Evolutionary conservation across 768 basidiomycete species (phyloP).

Genomic region (Candolleomyces aberdarensis): DNA sequence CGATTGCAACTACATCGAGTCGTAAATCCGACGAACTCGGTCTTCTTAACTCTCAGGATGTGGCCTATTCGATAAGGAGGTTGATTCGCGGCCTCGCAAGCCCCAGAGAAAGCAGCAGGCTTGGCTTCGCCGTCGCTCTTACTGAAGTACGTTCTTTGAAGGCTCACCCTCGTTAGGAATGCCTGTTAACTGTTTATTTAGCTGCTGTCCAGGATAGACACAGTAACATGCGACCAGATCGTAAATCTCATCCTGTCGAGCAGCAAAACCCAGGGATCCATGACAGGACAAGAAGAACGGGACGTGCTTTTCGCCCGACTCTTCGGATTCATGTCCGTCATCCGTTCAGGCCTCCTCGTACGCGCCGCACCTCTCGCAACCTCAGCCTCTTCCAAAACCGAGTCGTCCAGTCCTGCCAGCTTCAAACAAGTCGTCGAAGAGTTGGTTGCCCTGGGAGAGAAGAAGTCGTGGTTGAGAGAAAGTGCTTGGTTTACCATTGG

Average conservation of each 20-base stretch:
- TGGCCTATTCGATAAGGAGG: conserved; percentile 86
- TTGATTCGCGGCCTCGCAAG: conserved; percentile 87
- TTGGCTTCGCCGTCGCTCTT: conserved; percentile 94
- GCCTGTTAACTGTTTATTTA: conserved; percentile 25
- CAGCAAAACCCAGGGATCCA: conserved; percentile 69
- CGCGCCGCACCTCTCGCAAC: conserved; percentile 52
- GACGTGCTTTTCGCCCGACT: conserved; percentile 90
- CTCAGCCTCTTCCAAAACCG: conserved; percentile 49
- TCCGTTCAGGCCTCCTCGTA: conserved; percentile 81
- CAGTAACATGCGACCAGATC: conserved; percentile 76
- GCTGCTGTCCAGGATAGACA: conserved; percentile 77
- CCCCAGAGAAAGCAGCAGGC: conserved; percentile 86
- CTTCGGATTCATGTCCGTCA: conserved; percentile 83
- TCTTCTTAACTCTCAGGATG: conserved; percentile 79
- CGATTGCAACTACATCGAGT: conserved; percentile 23
- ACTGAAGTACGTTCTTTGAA: conserved; percentile 67
- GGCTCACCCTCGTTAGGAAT: conserved; percentile 5
- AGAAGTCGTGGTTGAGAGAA: conserved; percentile 89
- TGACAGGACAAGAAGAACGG: conserved; percentile 89
- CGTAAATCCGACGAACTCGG: conserved; percentile 50
- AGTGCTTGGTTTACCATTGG: conserved; percentile 84
- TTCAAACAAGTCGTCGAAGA: conserved; percentile 58
- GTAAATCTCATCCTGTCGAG: conserved; percentile 69
- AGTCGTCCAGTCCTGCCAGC: conserved; percentile 53
- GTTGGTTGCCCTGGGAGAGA: conserved; percentile 68